These are phyloP conservation scores for Aspergillus funiculosus DNA, from an alignment of 495 filamentous ascomycete species.

Conservation along the genomic window DNA sequence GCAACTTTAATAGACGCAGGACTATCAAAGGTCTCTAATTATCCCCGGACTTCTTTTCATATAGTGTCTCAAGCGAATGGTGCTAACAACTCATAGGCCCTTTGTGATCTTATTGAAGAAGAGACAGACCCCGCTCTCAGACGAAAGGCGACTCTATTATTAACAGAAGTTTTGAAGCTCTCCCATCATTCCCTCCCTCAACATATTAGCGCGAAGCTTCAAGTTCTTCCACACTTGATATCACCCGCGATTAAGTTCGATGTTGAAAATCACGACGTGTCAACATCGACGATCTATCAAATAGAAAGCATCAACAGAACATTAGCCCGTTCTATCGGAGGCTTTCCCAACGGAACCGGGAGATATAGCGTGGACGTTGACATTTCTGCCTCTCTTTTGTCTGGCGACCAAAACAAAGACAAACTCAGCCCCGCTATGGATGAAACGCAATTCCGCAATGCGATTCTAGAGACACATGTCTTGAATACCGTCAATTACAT, in stretches of 20 bases:
- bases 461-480: slow-evolving; percentile 82
- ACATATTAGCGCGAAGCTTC: slow-evolving; percentile 69
- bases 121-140: slow-evolving; percentile 67
- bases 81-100: slow-evolving; percentile 39
- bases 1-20: slow-evolving; percentile 81
- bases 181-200: slow-evolving; percentile 78
- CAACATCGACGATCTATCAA: slow-evolving; percentile 87
- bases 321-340: slow-evolving; percentile 65
- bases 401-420: slow-evolving; percentile 62
- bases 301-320: slow-evolving; percentile 96
- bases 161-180: slow-evolving; percentile 86
- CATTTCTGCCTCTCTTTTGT: slow-evolving; percentile 35
- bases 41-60: slow-evolving; percentile 9
- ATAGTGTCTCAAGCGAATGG: too few relatives aligned
- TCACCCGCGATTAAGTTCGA: slow-evolving; percentile 64
- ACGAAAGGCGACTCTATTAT: slow-evolving; percentile 81
- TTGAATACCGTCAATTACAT: slow-evolving; percentile 75
- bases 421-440: slow-evolving; percentile 72
- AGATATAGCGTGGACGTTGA: slow-evolving; percentile 45
- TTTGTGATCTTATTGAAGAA: slow-evolving; percentile 62
- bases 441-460: slow-evolving; percentile 77
- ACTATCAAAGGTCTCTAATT: slow-evolving; percentile 55
- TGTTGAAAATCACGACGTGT: slow-evolving; percentile 65
- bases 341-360: slow-evolving; percentile 33
- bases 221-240: slow-evolving; percentile 79